Evolutionary conservation across 495 filamentous ascomycete genomes (phyloP), one percentile per base, ranked within the genome.

Genomic region (Halenospora varia): DNA sequence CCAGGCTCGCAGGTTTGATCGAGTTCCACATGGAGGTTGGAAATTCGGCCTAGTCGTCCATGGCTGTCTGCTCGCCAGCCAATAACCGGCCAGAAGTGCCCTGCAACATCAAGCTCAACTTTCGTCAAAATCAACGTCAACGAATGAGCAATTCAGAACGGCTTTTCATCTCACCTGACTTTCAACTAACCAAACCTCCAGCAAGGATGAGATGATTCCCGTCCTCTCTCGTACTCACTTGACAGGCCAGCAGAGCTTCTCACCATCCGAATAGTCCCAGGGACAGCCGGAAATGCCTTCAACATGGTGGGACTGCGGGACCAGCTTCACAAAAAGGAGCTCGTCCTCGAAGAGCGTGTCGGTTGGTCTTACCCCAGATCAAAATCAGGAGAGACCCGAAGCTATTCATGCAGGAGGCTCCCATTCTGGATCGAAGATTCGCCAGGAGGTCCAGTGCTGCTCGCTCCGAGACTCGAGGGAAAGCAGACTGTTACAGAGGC

Each of bases 331-430:
- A n/a, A 41, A 25, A 51, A 13, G 13, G 15, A 25, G 9, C 47
- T 13, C 42, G 20, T 29, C 42, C 17, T 44, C 44, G 39, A 49
- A 15, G 40, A 56, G 45, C 48, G 26, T 57, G 42, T 60, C 57
- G 56, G 63, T 57, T 65, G 59, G 63, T 48, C 59, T 48, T 61
- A 58, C 57, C 60, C 60, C 63, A 57, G 44, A 60, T 52, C 55
- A 53, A 15, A 59, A 19, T 26, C 45, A 60, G 58, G 59, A 59
- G 48, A 58, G 51, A 41, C 24, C 47, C 50, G 58, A 59, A 62
- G 61, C 58, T 53, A 63, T 63, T 62, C 60, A 66, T 66, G 63
- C 63, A 62, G 60, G 63, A 66, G 63, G 25, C 53, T 66, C 60
- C 51, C 20, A n/a, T 62, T 63, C 48, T 60, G 58, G 57, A 50